Evolutionary conservation across 805 yeast species (phyloP), one percentile per base, ranked within the genome.

Genomic region (Yarrowia sp.): DNA sequence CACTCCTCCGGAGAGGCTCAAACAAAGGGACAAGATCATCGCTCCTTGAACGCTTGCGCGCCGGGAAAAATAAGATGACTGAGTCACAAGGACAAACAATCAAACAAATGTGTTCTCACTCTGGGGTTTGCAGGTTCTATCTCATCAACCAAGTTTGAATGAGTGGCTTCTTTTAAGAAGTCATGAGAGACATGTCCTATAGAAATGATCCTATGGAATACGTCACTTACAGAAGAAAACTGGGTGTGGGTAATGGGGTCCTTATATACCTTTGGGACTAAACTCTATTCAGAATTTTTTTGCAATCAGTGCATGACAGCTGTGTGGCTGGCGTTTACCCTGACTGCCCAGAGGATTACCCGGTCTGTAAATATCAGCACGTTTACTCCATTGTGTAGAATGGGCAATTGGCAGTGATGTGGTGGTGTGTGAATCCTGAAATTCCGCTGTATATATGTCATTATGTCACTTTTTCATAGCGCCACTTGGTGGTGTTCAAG

Each of bases 201-300:
- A 91, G 96, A 92, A 91, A 91, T 91, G 97, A 91, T 91, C 97
- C 97, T 89, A 91, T 89, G 95, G 89, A 89, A 96, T 91, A 91
- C 96, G 96, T 90, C 97, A 78, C 79, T 76, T 80, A 78, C 79
- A 80, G 74, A 73, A 70, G 73, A 71, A 72, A 74, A 74, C 73
- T 63, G 65, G 64, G 51, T 43, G 22, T 58, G 64, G 64, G 64
- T 43, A 35, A 43, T 3, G 28, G 13, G 35, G 35, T 17, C 43
- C 10, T 43, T 58, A 43, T 58, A 44, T 58, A 43, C 8, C 5
- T 55, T 28, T 32, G 13, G 28, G 39, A 11, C 17, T n/a, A 33
- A 57, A 32, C 48, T 22, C 35, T 33, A 33, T 42, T 17, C 51
- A 2, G n/a, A 43, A 15, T 58, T 43, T 44, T 43, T 44, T 58